Evolutionary conservation across 2,329 filamentous ascomycete genomes (phyloP).

Genomic region (Pseudogymnoascus sp.): DNA sequence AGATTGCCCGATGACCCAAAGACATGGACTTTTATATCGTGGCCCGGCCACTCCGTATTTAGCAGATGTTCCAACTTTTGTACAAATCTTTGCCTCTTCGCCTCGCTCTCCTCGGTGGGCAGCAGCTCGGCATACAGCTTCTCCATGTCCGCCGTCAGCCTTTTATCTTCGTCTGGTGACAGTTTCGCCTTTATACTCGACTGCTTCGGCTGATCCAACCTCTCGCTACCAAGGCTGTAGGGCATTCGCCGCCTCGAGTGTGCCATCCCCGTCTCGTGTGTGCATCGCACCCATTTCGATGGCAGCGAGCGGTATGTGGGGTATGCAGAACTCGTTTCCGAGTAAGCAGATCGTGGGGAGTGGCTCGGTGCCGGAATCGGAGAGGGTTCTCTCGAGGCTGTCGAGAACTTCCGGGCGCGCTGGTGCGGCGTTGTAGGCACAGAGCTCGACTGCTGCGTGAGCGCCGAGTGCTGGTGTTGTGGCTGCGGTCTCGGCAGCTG

Average conservation of each 20-base stretch:
- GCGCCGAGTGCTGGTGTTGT: slow-evolving; percentile 39
- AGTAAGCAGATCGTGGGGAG: slow-evolving; percentile 83
- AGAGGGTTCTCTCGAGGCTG: slow-evolving; percentile 71
- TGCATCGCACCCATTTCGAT: slow-evolving; percentile 56
- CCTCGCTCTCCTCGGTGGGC: slow-evolving; percentile 71
- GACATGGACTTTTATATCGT: slow-evolving; percentile 80
- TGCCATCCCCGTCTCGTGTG: slow-evolving; percentile 79
- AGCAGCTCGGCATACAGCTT: slow-evolving; percentile 78
- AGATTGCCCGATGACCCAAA: slow-evolving; percentile 98
- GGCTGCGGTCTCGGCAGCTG: slow-evolving; percentile 23
- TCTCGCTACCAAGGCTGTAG: slow-evolving; percentile 79
- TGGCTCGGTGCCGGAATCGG: slow-evolving; percentile 68
- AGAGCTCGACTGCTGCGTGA: slow-evolving; percentile 69
- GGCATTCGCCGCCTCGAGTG: slow-evolving; percentile 80
- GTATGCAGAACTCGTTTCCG: slow-evolving; percentile 71
- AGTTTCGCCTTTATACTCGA: slow-evolving; percentile 65
- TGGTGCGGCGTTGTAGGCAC: slow-evolving; percentile 92
- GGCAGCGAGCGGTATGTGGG: slow-evolving; percentile 59
- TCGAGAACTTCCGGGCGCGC: slow-evolving; percentile 72
- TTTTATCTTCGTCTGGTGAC: slow-evolving; percentile 62
- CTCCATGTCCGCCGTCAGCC: slow-evolving; percentile 73
- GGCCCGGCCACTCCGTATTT: slow-evolving; percentile 84
- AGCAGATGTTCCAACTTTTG: slow-evolving; percentile 80
- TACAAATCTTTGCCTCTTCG: slow-evolving; percentile 67
- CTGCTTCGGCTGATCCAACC: slow-evolving; percentile 61